Percentiles rank a stretch among this genome's conserved stretches.
Evolutionary conservation across 352 stramenopile species (phyloP).

Genomic region (Phytophthora citricola): DNA sequence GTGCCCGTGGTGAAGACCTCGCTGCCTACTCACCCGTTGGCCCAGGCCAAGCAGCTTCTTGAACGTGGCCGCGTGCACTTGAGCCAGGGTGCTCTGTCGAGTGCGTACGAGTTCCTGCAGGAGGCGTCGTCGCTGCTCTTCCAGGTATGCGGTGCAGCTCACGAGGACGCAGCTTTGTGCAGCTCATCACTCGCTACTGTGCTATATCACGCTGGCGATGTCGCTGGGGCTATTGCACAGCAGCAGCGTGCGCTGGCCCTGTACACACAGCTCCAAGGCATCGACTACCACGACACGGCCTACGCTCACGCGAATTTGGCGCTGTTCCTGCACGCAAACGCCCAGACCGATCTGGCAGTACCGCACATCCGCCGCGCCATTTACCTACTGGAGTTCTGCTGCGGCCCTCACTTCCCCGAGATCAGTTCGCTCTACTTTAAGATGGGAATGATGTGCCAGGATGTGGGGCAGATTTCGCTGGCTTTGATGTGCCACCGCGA

Average conservation of each 20-base stretch:
- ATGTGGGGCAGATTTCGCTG: conserved; percentile 85
- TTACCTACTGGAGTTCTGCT: conserved; percentile 94
- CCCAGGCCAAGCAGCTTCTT: conserved; percentile 83
- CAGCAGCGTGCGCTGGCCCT: conserved; percentile 92
- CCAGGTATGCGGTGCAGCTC: conserved; percentile 92
- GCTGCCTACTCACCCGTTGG: conserved; percentile 77
- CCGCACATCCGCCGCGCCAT: conserved; percentile 91
- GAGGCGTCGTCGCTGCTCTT: conserved; percentile 94
- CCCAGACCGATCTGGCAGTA: conserved; percentile 86
- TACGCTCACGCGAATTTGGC: conserved; percentile 92
- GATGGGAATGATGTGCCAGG: conserved; percentile 95
- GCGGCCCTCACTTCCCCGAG: conserved; percentile 90
- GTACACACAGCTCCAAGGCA: conserved; percentile 91
- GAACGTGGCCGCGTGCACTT: conserved; percentile 90
- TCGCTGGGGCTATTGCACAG: conserved; percentile 88
- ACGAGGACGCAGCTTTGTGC: conserved; percentile 93
- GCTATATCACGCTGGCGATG: conserved; percentile 92
- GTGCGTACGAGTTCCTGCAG: conserved; percentile 86
- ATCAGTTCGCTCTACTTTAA: conserved; percentile 93
- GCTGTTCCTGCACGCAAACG: conserved; percentile 91
- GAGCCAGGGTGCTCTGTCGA: conserved; percentile 71
- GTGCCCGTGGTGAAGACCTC: conserved; percentile 95
- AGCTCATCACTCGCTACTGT: conserved; percentile 93
- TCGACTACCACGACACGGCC: conserved; percentile 94
- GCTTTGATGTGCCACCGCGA: conserved; percentile 91